Evolutionary conservation across 2,329 filamentous ascomycete genomes (phyloP).

Genomic region (Exophiala alcalophila): DNA sequence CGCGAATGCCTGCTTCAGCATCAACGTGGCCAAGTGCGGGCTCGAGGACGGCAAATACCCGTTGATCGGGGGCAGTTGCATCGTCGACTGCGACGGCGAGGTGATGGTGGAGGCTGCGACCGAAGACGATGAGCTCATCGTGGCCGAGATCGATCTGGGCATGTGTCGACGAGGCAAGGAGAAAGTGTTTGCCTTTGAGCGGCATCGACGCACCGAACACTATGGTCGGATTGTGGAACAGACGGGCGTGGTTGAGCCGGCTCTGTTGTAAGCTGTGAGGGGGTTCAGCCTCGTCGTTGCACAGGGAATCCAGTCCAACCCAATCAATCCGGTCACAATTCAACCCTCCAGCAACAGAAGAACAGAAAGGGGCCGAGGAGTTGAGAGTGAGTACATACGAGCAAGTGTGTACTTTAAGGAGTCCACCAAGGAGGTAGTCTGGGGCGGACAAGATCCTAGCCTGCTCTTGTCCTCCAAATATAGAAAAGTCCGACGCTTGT

Average conservation of each 20-base stretch:
- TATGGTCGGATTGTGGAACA: constrained; percentile 33
- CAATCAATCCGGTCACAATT: no score
- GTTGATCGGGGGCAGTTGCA: constrained; percentile 50
- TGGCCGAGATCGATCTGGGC: constrained; percentile 51
- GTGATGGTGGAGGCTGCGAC: constrained; percentile 51
- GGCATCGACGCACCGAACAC: constrained; percentile 35
- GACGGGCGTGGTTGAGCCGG: constrained; percentile 41
- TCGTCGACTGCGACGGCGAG: constrained; percentile 49
- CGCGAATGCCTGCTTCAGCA: constrained; percentile 52
- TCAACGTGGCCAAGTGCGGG: constrained; percentile 51
- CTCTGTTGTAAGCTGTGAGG: constrained; percentile 26
- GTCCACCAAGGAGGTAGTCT: no score
- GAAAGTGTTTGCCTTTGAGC: constrained; percentile 41
- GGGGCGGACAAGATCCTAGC: no score
- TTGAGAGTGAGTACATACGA: no score
- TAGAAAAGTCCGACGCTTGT: no score
- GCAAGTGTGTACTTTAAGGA: no score
- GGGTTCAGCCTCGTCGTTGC: no score
- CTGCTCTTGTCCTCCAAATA: no score
- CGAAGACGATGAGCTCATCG: constrained; percentile 50
- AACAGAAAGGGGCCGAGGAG: no score
- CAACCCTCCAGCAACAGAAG: no score
- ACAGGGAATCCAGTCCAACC: no score
- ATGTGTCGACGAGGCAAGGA: constrained; percentile 50
- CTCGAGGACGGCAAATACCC: constrained; percentile 51